phyloP scores from a whole-genome alignment of 2,329 filamentous ascomycete genomes.

The Sporothrix euskadiensis region DNA sequence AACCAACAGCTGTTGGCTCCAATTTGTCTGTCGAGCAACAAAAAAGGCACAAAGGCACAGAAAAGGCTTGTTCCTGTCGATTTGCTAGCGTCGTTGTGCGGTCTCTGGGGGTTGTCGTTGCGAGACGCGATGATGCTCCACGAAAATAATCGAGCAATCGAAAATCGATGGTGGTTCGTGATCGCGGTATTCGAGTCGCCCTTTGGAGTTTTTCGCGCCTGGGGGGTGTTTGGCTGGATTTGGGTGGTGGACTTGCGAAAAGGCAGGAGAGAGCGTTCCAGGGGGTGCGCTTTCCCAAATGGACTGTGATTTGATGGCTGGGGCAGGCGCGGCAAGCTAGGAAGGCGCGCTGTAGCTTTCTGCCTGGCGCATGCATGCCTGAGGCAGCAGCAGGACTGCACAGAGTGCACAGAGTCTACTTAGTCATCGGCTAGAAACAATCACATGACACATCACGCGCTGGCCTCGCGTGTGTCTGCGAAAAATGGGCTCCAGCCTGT shows the following conservation, averaged over 20 bases:
- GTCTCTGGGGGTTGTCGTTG: constrained; percentile 10
- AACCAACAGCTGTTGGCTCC: background rate
- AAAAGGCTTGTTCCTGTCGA: background rate
- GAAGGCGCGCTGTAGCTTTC: constrained; percentile 11
- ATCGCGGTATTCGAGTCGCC: constrained; percentile 20
- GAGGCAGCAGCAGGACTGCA: background rate
- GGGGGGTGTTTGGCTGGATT: background rate
- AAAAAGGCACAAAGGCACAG: background rate
- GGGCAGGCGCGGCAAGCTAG: constrained; percentile 19
- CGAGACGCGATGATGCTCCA: constrained; percentile 25
- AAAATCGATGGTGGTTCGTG: constrained; percentile 20
- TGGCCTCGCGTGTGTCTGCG: constrained; percentile 8
- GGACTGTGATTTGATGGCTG: constrained; percentile 21
- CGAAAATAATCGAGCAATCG: background rate
- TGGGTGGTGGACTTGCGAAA: constrained; percentile 21
- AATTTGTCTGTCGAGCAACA: background rate
- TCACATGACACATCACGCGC: constrained; percentile 8
- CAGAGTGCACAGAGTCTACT: background rate
- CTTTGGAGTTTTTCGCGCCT: constrained; percentile 5
- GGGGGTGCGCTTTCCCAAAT: constrained; percentile 16
- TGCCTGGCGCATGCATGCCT: constrained; percentile 24
- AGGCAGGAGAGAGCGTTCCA: constrained; percentile 9
- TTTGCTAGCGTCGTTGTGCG: background rate
- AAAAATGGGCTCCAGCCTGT: constrained; percentile 9
- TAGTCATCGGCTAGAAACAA: background rate